These are phyloP conservation scores for Colletotrichum kahawae DNA, from an alignment of 2,329 filamentous ascomycete genomes.

Conservation along the genomic window DNA sequence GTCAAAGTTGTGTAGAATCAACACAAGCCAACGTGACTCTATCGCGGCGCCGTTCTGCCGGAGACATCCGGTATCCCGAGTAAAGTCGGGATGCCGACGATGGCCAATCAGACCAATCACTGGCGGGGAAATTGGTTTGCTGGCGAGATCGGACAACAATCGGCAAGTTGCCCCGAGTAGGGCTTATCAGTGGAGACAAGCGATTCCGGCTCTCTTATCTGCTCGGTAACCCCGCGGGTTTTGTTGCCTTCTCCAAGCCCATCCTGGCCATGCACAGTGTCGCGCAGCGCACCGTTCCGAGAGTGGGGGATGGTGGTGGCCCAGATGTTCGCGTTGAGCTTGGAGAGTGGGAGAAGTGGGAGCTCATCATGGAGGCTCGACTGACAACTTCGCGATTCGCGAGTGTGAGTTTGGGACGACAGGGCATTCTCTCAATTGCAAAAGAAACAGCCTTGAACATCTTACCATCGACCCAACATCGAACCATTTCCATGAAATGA, in stretches of 20 bases:
- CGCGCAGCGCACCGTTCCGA: background rate
- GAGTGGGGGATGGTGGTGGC: background rate
- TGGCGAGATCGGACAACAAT: background rate
- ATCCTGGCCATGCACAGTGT: background rate
- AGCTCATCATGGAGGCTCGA: background rate
- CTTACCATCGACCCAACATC: background rate
- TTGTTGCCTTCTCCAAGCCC: background rate
- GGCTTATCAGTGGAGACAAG: background rate
- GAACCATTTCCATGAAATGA: background rate
- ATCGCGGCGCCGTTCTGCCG: background rate
- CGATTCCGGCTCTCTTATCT: background rate
- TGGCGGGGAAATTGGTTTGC: background rate
- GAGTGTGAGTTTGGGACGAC: background rate
- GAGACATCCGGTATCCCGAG: background rate
- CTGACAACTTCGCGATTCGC: background rate
- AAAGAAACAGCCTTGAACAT: background rate
- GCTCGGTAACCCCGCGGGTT: background rate
- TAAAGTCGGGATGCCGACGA: background rate
- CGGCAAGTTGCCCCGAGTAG: background rate
- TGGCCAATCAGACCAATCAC: background rate
- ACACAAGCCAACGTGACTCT: background rate
- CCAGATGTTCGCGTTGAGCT: background rate
- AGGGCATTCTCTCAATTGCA: background rate
- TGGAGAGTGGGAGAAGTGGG: background rate
- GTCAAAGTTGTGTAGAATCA: background rate